Percentiles rank a stretch among this genome's conserved stretches.
These are phyloP conservation scores for Yamadazyma membranifaciens DNA, from an alignment of 1,139 yeast species.

Conservation along the genomic window DNA sequence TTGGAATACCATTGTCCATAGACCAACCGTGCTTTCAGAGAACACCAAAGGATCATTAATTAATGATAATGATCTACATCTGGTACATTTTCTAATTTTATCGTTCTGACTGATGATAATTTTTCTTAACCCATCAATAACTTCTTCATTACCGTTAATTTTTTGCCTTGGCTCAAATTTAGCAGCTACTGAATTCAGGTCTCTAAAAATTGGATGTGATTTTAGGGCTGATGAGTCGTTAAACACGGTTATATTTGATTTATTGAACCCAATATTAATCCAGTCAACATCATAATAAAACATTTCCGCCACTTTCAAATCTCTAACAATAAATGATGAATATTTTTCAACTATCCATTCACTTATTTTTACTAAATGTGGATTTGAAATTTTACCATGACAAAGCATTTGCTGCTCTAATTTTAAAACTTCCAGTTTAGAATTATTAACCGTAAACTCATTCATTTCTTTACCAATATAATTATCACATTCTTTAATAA, in stretches of 20 bases:
- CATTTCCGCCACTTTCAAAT: slow-evolving; percentile 46
- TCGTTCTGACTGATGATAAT: slow-evolving; percentile 24
- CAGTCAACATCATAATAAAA: slow-evolving; percentile 71
- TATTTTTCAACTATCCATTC: slow-evolving; percentile 33
- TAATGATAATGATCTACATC: slow-evolving; percentile 66
- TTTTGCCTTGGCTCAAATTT: slow-evolving; percentile 21
- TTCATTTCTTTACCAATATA: slow-evolving; percentile 31
- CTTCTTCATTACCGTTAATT: slow-evolving; percentile 24
- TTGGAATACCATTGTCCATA: slow-evolving; percentile 75
- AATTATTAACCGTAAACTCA: slow-evolving; percentile 21
- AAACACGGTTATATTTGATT: slow-evolving; percentile 8
- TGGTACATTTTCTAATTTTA: slow-evolving; percentile 52
- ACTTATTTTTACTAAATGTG: slow-evolving; percentile 35
- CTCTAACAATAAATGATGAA: slow-evolving; percentile 33
- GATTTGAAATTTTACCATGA: slow-evolving; percentile 53
- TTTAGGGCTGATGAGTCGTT: slow-evolving; percentile 3
- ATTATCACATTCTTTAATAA: slow-evolving; percentile 51
- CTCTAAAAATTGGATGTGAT: slow-evolving; percentile 1
- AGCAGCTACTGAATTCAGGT: not conserved
- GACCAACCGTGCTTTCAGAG: slow-evolving; percentile 40
- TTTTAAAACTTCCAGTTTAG: slow-evolving; percentile 37
- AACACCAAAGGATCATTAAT: slow-evolving; percentile 46
- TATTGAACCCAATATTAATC: slow-evolving; percentile 51
- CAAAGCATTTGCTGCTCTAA: slow-evolving; percentile 69
- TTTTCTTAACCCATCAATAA: slow-evolving; percentile 48